Conservation (phyloP, 1,284 basidiomycete species). For the Malassezia equina region DNA sequence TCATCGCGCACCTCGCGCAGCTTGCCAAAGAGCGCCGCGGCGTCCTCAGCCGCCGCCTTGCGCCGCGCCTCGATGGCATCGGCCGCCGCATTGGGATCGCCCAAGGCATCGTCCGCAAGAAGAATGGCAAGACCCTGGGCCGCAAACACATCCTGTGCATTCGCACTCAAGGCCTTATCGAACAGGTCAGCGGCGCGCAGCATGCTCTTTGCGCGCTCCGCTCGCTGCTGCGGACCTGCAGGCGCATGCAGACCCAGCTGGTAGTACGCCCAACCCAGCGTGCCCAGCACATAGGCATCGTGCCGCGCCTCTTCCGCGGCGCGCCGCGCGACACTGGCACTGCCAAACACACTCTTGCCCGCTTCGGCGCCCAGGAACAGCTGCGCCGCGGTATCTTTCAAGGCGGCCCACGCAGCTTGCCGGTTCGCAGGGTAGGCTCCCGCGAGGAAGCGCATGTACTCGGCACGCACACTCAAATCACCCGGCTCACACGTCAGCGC, state of each 20-base stretch:
- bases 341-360: slow-evolving; percentile 29
- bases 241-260: slow-evolving; percentile 34
- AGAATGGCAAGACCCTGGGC: slow-evolving; percentile 45
- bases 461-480: slow-evolving; percentile 38
- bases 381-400: slow-evolving; percentile 43
- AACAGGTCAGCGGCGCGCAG: slow-evolving; percentile 42
- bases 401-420: slow-evolving; percentile 31
- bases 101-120: slow-evolving; percentile 39
- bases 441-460: slow-evolving; percentile 44
- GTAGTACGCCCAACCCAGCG: slow-evolving; percentile 46
- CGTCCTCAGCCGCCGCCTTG: slow-evolving; percentile 35
- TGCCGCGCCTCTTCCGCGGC: slow-evolving; percentile 31
- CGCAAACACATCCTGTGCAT: slow-evolving; percentile 39
- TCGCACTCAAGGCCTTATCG: slow-evolving; percentile 37
- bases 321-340: slow-evolving; percentile 25
- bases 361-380: slow-evolving; percentile 30
- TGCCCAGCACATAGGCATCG: slow-evolving; percentile 35
- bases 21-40: slow-evolving; percentile 36
- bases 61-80: slow-evolving; percentile 24
- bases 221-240: slow-evolving; percentile 26
- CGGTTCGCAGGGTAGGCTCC: slow-evolving; percentile 39
- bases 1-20: slow-evolving; percentile 44
- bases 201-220: slow-evolving; percentile 37
- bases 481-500: slow-evolving; percentile 37
- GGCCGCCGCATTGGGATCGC: slow-evolving; percentile 22